Base-by-base conservation (phyloP, 129 eudicot genomes). In the Smallanthus sonchifolius region DNA sequence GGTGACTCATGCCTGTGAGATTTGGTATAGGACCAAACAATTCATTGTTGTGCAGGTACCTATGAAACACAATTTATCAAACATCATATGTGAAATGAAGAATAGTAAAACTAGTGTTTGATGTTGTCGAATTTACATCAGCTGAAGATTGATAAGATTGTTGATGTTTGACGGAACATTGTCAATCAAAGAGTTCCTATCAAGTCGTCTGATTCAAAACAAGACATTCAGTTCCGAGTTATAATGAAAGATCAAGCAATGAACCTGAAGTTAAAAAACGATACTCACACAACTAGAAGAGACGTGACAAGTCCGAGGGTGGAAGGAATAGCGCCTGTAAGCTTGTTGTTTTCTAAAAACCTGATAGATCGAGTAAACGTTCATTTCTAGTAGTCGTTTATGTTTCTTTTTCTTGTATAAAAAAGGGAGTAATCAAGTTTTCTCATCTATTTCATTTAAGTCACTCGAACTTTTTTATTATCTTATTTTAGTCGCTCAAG, bases 231-330 rank as follows among this genome's bases (percentile, higher is more conserved):
- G 0, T 8, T 19, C 5, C 13, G 14, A 7, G 9, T 76, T 56
- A 77, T 32, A 30, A 35, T 32, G 35, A 24, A 30, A 40, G 42
- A 66, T 30, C 3, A 42, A 2, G 55, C 14, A 42, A 28, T 14
- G 4, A 61, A 60, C 17, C 11, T 13, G 14, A 73, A 28, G 39
- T 2, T 35, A 8, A 59, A 43, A 9, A 35, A 24, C 5, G 34
- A 55, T 63, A 81, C 88, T 84, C 67, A 84, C 88, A 84, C 79
- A 35, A 78, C 88, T 54, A 81, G 81, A 44, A 84, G 20, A 42
- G 67, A 43, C 20, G 42, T 42, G 24, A 78, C 88, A 48, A 84
- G 83, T 37, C 78, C 83, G 1, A 84, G 48, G 0, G 83, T 73
- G 16, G 81, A 36, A 14, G 88, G 88, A 57, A 84, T 81, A 51